Percentiles rank a stretch among this genome's conserved stretches.
Evolutionary conservation across 148 eudicot species (phyloP).

Genomic region (Oxyria digyna): DNA sequence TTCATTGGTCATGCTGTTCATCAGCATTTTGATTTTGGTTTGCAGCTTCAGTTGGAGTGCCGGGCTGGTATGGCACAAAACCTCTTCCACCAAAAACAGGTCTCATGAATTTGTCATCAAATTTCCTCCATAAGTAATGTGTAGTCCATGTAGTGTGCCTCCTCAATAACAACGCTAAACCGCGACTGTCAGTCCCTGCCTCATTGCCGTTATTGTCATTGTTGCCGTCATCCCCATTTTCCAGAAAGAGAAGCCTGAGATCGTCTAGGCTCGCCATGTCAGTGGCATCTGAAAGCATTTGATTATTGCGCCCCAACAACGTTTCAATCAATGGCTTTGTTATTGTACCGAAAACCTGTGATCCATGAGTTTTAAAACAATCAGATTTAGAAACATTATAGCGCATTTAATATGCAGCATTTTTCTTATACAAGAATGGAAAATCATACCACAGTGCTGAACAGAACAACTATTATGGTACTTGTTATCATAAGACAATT

Average conservation of each 20-base stretch:
- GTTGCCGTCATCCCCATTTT: conserved; percentile 7
- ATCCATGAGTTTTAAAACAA: not conserved
- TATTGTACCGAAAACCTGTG: conserved; percentile 50
- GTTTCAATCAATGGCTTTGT: conserved; percentile 52
- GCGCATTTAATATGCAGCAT: not conserved
- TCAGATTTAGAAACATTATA: not conserved
- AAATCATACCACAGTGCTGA: conserved; percentile 74
- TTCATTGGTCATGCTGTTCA: conserved; percentile 14
- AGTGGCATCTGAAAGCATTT: conserved; percentile 25
- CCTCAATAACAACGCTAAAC: conserved; percentile 40
- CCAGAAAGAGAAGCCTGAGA: conserved; percentile 34
- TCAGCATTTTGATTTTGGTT: conserved; percentile 8
- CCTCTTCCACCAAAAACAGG: conserved; percentile 98
- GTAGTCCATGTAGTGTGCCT: conserved; percentile 45
- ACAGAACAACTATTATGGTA: conserved; percentile 63
- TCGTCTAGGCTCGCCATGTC: conserved; percentile 56
- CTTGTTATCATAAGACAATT: conserved; percentile 60
- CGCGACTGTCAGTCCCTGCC: conserved; percentile 11
- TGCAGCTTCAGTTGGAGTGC: conserved; percentile 60
- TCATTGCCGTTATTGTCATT: conserved; percentile 4
- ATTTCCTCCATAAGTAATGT: conserved; percentile 83
- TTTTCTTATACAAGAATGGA: not conserved
- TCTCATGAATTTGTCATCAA: conserved; percentile 84
- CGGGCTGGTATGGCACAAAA: conserved; percentile 66
- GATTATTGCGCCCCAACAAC: conserved; percentile 26